Evolutionary conservation across 1,284 basidiomycete genomes (phyloP), one percentile per base, ranked within the genome.

Genomic region (Wallemia hederae): DNA sequence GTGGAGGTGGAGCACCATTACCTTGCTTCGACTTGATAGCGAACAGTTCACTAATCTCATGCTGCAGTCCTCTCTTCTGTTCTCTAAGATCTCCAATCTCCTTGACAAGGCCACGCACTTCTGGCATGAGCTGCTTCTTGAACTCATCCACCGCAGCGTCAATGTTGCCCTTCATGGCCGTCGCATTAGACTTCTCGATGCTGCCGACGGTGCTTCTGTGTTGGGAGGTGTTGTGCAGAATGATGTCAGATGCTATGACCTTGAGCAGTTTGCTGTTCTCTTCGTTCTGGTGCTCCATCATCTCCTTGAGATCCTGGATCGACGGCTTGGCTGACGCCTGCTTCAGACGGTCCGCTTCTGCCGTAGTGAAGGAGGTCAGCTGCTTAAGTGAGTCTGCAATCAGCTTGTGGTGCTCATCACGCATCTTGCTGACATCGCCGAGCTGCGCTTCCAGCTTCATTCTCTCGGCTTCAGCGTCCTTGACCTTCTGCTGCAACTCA

Each of bases 11-110:
- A 24, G 27, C 56, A 24, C 56, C 25, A 24, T 26, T 28, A 24
- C 56, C 56, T 26, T 58, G 56, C 56, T 58, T 58, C 9, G 56
- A 58, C 27, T 58, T 58, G 25, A 58, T 58, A 24, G 24, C 25
- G 56, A 58, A 58, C 24, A 58, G 24, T 28, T 58, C 56, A 28
- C 25, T 27, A 27, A 58, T 58, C 24, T 58, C 56, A n/a, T 58
- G 56, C 25, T 58, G 56, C 2, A 58, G 25, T 15, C 56, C 56
- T 26, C 56, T 58, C 56, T 58, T 58, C 24, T 58, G 56, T 28
- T 58, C 56, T 26, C 56, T 26, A 15, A 58, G 27, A 28, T 58
- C 56, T 3, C 56, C 56, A 28, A 58, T 58, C n/a, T 58, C 56
- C 27, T 58, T 58, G 5, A 58, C 27, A 9, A 58, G n/a, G 19